Percentiles rank a stretch among this genome's conserved stretches.
These are phyloP conservation scores for Ogataea pini DNA, from an alignment of 805 yeast genomes.

Conservation along the genomic window DNA sequence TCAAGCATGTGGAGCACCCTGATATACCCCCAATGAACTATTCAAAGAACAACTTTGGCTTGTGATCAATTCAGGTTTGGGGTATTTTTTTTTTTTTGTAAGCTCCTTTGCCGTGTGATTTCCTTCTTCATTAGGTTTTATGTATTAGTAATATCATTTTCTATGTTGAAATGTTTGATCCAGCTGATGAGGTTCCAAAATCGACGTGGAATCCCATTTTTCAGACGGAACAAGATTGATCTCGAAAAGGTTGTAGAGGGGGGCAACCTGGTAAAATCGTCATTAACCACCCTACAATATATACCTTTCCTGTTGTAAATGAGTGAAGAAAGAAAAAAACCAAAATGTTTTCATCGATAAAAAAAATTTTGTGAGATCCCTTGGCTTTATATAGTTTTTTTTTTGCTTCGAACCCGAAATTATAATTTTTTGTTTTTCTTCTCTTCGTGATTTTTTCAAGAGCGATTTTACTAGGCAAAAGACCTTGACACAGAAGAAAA, in stretches of 20 bases:
- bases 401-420: not conserved
- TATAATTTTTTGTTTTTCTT: not conserved
- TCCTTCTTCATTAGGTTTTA: not conserved
- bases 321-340: conserved; percentile 32
- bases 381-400: conserved; percentile 3
- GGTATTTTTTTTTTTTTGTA: not conserved
- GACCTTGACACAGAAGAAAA: no score
- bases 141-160: conserved; percentile 6
- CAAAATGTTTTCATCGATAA: conserved; percentile 2
- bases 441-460: no score
- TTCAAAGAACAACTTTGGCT: conserved; percentile 49
- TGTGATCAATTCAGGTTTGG: conserved; percentile 12
- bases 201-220: conserved; percentile 6
- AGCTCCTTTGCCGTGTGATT: not conserved
- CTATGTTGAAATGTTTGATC: conserved; percentile 16
- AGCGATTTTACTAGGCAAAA: no score
- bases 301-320: conserved; percentile 34
- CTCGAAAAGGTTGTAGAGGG: conserved; percentile 43
- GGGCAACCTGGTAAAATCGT: conserved; percentile 35
- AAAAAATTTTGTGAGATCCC: conserved; percentile 4
- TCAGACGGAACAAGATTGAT: conserved; percentile 14
- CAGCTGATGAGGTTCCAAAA: conserved; percentile 12
- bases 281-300: conserved; percentile 43
- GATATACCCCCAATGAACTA: conserved; percentile 94
- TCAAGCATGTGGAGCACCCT: conserved; percentile 87